phyloP scores from a whole-genome alignment of 1,284 basidiomycete species.

The Ustilago xerochloae region DNA sequence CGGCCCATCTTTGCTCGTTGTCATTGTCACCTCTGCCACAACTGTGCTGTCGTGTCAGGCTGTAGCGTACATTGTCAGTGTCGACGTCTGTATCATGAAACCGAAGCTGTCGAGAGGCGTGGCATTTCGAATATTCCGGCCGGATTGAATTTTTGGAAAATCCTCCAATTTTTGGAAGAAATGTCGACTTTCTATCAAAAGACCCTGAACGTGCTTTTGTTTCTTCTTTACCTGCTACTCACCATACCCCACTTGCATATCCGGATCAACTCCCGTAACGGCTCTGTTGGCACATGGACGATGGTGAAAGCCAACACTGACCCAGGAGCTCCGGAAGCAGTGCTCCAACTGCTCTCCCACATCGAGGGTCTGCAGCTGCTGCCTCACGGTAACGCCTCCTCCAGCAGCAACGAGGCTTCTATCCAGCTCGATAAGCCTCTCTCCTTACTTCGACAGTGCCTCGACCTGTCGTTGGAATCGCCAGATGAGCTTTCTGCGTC shows the following conservation, averaged over 20 bases:
- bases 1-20: neutral
- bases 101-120: too few relatives aligned
- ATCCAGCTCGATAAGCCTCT: slow-evolving; percentile 21
- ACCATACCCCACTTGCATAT: neutral
- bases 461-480: slow-evolving; percentile 29
- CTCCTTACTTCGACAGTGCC: slow-evolving; percentile 30
- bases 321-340: slow-evolving; percentile 34
- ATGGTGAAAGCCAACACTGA: slow-evolving; percentile 53
- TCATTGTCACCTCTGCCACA: too few relatives aligned
- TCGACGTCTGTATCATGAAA: neutral
- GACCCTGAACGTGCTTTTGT: neutral
- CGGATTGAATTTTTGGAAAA: neutral
- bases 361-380: slow-evolving; percentile 26
- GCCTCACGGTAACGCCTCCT: slow-evolving; percentile 5
- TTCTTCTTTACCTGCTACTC: neutral
- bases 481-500: slow-evolving; percentile 36
- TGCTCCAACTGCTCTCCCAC: slow-evolving; percentile 33
- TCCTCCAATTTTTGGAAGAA: neutral
- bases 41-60: too few relatives aligned
- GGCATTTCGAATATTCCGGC: neutral
- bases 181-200: neutral
- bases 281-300: too few relatives aligned
- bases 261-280: neutral
- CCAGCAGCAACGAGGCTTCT: slow-evolving; percentile 12
- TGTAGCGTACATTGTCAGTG: too few relatives aligned